phyloP scores from a whole-genome alignment of 768 basidiomycete genomes.

The Pulveroboletus frians region DNA sequence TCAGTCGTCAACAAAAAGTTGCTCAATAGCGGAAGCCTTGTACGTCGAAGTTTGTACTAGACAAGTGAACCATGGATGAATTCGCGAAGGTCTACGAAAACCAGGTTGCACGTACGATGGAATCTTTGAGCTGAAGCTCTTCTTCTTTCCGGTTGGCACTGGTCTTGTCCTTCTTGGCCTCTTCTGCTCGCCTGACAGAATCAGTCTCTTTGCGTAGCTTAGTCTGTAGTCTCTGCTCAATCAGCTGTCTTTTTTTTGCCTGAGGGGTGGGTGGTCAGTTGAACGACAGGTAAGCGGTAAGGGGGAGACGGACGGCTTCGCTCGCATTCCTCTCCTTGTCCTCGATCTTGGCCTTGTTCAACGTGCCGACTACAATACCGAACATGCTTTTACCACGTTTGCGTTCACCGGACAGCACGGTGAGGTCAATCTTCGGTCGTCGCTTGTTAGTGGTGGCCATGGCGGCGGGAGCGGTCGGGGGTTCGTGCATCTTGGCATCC shows the following conservation, averaged over 20 bases:
- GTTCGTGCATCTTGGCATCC: constrained; percentile 35
- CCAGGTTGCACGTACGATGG: constrained; percentile 50
- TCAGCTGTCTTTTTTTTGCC: constrained; percentile 81
- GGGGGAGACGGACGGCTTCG: constrained; percentile 55
- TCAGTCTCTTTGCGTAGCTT: constrained; percentile 84
- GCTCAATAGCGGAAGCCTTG: constrained; percentile 64
- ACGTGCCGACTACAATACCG: constrained; percentile 74
- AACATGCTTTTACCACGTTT: constrained; percentile 88
- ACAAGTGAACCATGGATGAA: constrained; percentile 1
- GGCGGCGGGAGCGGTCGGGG: constrained; percentile 43
- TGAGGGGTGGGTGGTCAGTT: constrained; percentile 26
- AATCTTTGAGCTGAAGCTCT: constrained; percentile 75
- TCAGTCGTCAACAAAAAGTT: constrained; percentile 78
- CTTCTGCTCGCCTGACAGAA: constrained; percentile 78
- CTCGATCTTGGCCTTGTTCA: constrained; percentile 84
- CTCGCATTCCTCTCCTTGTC: constrained; percentile 81
- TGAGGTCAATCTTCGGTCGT: constrained; percentile 71
- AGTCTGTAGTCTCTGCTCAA: constrained; percentile 80
- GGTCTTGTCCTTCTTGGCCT: constrained; percentile 80
- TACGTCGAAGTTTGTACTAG: constrained; percentile 72
- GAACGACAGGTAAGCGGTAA: background rate
- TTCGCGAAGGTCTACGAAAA: background rate
- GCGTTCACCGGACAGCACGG: constrained; percentile 51
- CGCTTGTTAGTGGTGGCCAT: constrained; percentile 46
- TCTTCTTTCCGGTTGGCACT: constrained; percentile 74